These are phyloP conservation scores for Aspergillus piperis DNA, from an alignment of 2,329 filamentous ascomycete genomes.

Conservation along the genomic window DNA sequence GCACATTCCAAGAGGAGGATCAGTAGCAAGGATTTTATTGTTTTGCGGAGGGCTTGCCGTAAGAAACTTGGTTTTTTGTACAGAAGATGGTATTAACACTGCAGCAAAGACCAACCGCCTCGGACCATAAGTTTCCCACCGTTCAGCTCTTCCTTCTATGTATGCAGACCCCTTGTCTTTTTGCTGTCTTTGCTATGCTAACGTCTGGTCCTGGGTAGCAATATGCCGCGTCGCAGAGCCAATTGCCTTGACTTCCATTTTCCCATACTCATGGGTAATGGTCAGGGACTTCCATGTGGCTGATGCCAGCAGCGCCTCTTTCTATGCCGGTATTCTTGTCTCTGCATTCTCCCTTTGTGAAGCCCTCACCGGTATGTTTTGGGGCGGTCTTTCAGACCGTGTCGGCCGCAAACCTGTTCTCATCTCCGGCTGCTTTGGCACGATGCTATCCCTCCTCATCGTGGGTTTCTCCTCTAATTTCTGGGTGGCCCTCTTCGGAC, in stretches of 20 bases:
- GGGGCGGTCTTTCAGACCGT: conserved; percentile 80
- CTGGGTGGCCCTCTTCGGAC: conserved; percentile 76
- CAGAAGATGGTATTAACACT: conserved; percentile 63
- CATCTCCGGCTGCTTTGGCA: conserved; percentile 77
- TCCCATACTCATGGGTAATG: conserved; percentile 85
- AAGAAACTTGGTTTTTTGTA: conserved; percentile 53
- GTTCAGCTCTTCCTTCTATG: conserved; percentile 82
- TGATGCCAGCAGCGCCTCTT: conserved; percentile 73
- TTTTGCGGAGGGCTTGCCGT: conserved; percentile 42
- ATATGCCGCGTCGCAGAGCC: conserved; percentile 92
- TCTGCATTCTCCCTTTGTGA: conserved; percentile 83
- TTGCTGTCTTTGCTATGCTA: conserved; percentile 7
- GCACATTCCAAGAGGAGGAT: neutral
- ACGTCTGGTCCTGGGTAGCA: conserved; percentile 54
- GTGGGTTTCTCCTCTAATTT: conserved; percentile 83
- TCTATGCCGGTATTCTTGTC: conserved; percentile 85
- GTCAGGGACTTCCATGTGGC: conserved; percentile 75
- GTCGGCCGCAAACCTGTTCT: conserved; percentile 84
- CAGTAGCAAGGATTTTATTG: conserved; percentile 12
- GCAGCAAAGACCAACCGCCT: conserved; percentile 57
- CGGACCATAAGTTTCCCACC: conserved; percentile 75
- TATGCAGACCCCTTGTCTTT: conserved; percentile 45
- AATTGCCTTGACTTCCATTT: conserved; percentile 89
- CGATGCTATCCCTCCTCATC: conserved; percentile 77
- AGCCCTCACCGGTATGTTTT: conserved; percentile 81